phyloP scores from a whole-genome alignment of 108 stramenopile species.

The Cylindrotheca closterium region DNA sequence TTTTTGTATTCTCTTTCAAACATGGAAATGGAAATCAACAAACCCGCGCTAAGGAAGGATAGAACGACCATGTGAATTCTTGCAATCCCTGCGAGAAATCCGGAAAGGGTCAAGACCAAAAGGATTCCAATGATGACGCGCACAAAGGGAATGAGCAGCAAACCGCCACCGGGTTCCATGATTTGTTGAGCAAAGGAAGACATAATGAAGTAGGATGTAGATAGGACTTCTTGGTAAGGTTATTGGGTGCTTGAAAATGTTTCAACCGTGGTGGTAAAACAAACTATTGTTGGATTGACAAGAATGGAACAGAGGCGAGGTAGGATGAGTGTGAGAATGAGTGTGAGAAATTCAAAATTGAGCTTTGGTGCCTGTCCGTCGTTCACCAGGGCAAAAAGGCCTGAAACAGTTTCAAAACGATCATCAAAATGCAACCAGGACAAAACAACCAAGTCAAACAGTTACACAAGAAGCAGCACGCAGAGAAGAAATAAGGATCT shows the following conservation, averaged over 20 bases:
- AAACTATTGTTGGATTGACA: no score
- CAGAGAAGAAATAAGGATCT: no score
- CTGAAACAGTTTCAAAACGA: neutral
- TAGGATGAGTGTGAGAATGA: no score
- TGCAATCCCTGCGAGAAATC: conserved; percentile 65
- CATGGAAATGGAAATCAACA: conserved; percentile 70
- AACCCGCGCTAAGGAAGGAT: conserved; percentile 59
- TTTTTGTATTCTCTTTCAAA: conserved; percentile 83
- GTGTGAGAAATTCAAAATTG: no score
- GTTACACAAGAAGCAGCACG: no score
- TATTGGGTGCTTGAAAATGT: neutral
- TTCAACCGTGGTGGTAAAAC: no score
- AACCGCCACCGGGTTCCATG: conserved; percentile 81
- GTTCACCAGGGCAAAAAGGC: neutral
- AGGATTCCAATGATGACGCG: conserved; percentile 64
- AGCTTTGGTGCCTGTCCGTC: neutral
- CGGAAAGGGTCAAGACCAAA: conserved; percentile 53
- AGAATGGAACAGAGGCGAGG: no score
- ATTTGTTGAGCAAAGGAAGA: conserved; percentile 64
- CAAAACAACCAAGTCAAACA: no score
- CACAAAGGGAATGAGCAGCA: conserved; percentile 84
- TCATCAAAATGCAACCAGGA: neutral
- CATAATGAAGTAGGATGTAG: conserved; percentile 9
- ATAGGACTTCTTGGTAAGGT: neutral
- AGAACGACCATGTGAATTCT: conserved; percentile 88